Evolutionary conservation across 2,329 filamentous ascomycete genomes (phyloP).

Genomic region (Pseudophaeomoniella oleicola): DNA sequence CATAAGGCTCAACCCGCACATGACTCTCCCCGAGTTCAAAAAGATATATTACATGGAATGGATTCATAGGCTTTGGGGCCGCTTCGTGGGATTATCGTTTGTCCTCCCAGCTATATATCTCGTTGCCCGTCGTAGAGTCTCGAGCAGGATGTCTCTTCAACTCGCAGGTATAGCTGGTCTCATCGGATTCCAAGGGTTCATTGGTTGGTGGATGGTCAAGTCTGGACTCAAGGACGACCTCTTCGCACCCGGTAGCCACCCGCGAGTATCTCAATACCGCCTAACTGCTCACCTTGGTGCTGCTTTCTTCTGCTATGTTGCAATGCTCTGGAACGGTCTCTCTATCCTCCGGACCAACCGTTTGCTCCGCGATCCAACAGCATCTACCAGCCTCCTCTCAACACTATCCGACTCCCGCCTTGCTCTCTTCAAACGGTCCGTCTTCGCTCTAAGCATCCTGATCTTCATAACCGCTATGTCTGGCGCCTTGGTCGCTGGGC

Average conservation of each 20-base stretch:
- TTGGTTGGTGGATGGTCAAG: constrained; percentile 99
- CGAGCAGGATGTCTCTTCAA: constrained; percentile 59
- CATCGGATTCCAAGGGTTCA: constrained; percentile 87
- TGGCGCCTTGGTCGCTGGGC: constrained; percentile 79
- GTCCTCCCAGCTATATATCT: constrained; percentile 82
- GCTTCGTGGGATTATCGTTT: constrained; percentile 80
- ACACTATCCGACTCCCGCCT: constrained; percentile 54
- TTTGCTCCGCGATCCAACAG: constrained; percentile 37
- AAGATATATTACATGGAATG: constrained; percentile 99
- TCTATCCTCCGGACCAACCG: constrained; percentile 65
- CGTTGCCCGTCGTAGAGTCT: constrained; percentile 64
- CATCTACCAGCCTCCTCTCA: constrained; percentile 44
- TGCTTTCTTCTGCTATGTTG: constrained; percentile 83
- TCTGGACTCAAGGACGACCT: constrained; percentile 91
- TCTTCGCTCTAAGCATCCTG: constrained; percentile 55
- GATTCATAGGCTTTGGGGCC: constrained; percentile 88
- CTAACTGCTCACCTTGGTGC: constrained; percentile 78
- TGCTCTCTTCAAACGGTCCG: constrained; percentile 56
- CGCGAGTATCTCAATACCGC: constrained; percentile 87
- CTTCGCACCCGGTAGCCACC: constrained; percentile 79
- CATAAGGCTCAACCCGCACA: constrained; percentile 77
- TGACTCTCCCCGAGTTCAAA: constrained; percentile 90
- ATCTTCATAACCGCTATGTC: constrained; percentile 89
- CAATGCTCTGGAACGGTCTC: constrained; percentile 86
- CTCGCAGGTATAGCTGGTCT: constrained; percentile 71